A percentile compares a stretch with the other conserved stretches of the same genome.
These are phyloP conservation scores for Fusarium pininemorale DNA, from an alignment of 2,329 filamentous ascomycete genomes.

Conservation along the genomic window DNA sequence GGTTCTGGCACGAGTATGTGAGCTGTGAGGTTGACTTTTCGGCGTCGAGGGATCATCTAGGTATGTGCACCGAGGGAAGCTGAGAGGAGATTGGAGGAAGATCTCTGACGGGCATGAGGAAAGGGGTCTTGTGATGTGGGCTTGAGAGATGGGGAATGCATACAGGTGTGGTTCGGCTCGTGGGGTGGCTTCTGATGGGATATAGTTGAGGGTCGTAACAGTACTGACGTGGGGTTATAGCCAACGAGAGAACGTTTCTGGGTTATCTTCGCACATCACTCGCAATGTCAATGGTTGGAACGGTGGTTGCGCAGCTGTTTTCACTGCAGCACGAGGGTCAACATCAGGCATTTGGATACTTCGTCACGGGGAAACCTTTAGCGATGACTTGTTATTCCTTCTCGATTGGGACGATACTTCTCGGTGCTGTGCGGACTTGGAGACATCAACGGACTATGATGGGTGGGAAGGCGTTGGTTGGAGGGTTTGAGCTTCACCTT, in stretches of 20 bases:
- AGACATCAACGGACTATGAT: slow-evolving; percentile 45
- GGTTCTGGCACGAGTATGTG: slow-evolving; percentile 34
- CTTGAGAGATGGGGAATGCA: neutral
- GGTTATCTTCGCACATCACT: slow-evolving; percentile 77
- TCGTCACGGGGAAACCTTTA: slow-evolving; percentile 68
- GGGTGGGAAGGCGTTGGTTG: slow-evolving; percentile 43
- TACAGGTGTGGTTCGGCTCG: neutral
- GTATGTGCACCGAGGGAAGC: slow-evolving; percentile 23
- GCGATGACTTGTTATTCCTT: slow-evolving; percentile 52
- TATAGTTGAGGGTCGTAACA: neutral
- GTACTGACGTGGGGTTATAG: slow-evolving; percentile 50
- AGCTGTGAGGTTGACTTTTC: slow-evolving; percentile 41
- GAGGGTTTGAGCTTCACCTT: slow-evolving; percentile 45
- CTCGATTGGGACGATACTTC: slow-evolving; percentile 49
- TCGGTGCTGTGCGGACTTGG: slow-evolving; percentile 46
- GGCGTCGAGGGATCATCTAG: slow-evolving; percentile 39
- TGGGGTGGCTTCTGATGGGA: neutral
- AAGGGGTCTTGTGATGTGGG: slow-evolving; percentile 4
- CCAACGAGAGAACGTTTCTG: slow-evolving; percentile 78
- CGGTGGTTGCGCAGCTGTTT: slow-evolving; percentile 74
- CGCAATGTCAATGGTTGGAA: slow-evolving; percentile 72
- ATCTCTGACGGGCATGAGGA: neutral
- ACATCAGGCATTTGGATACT: slow-evolving; percentile 62
- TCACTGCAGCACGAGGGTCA: slow-evolving; percentile 52
- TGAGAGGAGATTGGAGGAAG: slow-evolving; percentile 23